A percentile compares a stretch with the other conserved stretches of the same genome.
These are phyloP conservation scores for Trichoderma sp. DNA, from an alignment of 2,329 filamentous ascomycete genomes.

Conservation along the genomic window DNA sequence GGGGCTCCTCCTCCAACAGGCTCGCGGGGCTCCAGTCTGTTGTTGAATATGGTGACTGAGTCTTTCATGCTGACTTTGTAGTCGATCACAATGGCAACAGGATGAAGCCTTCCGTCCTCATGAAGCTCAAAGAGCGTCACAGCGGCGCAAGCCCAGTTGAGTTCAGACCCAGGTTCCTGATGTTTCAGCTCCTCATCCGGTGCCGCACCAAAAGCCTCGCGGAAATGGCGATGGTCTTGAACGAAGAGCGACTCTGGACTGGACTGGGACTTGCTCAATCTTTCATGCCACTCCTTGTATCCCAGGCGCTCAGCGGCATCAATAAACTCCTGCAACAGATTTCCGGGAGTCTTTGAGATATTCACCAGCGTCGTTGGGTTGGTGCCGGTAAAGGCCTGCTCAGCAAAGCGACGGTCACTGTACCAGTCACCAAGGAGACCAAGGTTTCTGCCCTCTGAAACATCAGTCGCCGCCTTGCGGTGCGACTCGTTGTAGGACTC, in stretches of 20 bases:
- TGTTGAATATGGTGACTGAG: neutral
- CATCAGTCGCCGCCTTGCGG: neutral
- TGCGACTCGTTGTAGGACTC: slow-evolving; percentile 2
- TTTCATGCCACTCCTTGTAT: neutral
- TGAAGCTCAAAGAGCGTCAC: neutral
- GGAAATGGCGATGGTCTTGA: neutral
- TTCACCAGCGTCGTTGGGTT: neutral
- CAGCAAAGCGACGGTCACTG: slow-evolving; percentile 4
- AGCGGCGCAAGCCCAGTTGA: neutral
- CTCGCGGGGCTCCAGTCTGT: neutral
- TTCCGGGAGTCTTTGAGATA: neutral
- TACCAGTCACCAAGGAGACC: slow-evolving; percentile 5
- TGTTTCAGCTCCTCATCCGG: neutral
- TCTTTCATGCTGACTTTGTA: neutral
- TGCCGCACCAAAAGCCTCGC: neutral
- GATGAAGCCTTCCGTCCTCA: neutral
- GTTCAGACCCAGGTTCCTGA: neutral
- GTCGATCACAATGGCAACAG: neutral
- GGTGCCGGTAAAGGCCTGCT: neutral
- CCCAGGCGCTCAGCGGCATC: neutral
- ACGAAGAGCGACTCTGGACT: neutral
- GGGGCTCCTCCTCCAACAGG: slow-evolving; percentile 25
- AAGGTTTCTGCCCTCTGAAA: neutral
- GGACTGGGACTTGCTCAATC: neutral
- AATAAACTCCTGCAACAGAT: neutral